Conservation (phyloP, 768 basidiomycete genomes). For the Boletus patriciae region DNA sequence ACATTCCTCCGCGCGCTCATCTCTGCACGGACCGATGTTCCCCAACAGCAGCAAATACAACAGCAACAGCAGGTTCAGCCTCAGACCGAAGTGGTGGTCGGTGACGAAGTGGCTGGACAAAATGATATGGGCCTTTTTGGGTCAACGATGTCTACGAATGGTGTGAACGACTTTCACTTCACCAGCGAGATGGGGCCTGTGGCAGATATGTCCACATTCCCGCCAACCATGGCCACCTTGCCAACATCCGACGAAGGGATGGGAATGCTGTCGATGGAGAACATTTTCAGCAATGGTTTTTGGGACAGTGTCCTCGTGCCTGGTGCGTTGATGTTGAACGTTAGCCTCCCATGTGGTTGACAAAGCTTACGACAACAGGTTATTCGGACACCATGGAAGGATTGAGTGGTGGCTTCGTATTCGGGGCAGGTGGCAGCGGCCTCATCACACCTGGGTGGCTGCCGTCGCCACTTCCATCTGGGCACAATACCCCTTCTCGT, state of each 20-base stretch:
- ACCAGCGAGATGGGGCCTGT: slow-evolving; percentile 85
- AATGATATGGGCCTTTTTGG: slow-evolving; percentile 33
- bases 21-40: slow-evolving; percentile 45
- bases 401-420: slow-evolving; percentile 82
- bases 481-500: slow-evolving; percentile 43
- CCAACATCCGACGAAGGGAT: slow-evolving; percentile 41
- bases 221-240: slow-evolving; percentile 76
- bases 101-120: slow-evolving; percentile 20
- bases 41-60: slow-evolving; percentile 19
- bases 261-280: slow-evolving; percentile 75
- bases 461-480: slow-evolving; percentile 59
- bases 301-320: slow-evolving; percentile 90
- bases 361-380: slow-evolving; percentile 43
- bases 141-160: slow-evolving; percentile 20
- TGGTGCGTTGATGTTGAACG: slow-evolving; percentile 46
- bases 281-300: slow-evolving; percentile 73
- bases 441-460: slow-evolving; percentile 75
- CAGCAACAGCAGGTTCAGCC: slow-evolving; percentile 19
- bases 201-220: slow-evolving; percentile 79
- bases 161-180: slow-evolving; percentile 60
- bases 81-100: slow-evolving; percentile 18
- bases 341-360: slow-evolving; percentile 1
- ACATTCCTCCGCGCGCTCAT: slow-evolving; percentile 78
- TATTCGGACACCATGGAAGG: slow-evolving; percentile 81
- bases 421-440: slow-evolving; percentile 79